Percentiles rank a stretch among this genome's conserved stretches.
Conservation (phyloP, 2,329 filamentous ascomycete species). For the Ceratocystiopsis sp. region DNA sequence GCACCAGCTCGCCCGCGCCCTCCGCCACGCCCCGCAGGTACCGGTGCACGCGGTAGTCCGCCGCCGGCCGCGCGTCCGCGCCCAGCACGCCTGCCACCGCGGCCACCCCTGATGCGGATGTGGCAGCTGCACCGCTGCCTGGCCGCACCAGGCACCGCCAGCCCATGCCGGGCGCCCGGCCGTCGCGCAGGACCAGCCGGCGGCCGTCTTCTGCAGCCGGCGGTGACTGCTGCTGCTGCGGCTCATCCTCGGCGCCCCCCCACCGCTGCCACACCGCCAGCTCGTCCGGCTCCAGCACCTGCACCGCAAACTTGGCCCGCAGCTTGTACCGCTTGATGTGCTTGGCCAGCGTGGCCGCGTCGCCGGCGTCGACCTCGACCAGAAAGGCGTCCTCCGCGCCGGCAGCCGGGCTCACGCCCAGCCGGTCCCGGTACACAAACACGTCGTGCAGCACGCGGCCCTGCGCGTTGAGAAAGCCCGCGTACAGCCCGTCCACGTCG, state of each 20-base stretch:
- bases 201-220: background rate
- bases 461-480: conserved; percentile 70
- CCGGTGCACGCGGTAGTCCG: conserved; percentile 53
- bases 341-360: conserved; percentile 43
- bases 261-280: conserved; percentile 57
- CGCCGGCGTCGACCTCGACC: conserved; percentile 62
- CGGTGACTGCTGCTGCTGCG: background rate
- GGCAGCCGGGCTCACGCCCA: conserved; percentile 4
- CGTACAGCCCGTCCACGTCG: conserved; percentile 44
- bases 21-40: conserved; percentile 73
- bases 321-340: conserved; percentile 79
- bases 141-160: conserved; percentile 25
- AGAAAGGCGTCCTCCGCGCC: conserved; percentile 38
- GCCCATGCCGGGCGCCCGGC: conserved; percentile 38
- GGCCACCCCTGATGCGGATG: too few relatives aligned
- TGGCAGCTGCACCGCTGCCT: too few relatives aligned
- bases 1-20: conserved; percentile 61
- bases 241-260: conserved; percentile 28
- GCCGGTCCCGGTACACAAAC: conserved; percentile 59
- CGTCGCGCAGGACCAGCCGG: conserved; percentile 28
- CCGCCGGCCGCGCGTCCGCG: background rate
- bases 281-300: conserved; percentile 47
- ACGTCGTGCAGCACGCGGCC: conserved; percentile 79
- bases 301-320: conserved; percentile 57
- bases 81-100: background rate